Conservation (phyloP, 306 rosid species). For the Inga laurina region DNA sequence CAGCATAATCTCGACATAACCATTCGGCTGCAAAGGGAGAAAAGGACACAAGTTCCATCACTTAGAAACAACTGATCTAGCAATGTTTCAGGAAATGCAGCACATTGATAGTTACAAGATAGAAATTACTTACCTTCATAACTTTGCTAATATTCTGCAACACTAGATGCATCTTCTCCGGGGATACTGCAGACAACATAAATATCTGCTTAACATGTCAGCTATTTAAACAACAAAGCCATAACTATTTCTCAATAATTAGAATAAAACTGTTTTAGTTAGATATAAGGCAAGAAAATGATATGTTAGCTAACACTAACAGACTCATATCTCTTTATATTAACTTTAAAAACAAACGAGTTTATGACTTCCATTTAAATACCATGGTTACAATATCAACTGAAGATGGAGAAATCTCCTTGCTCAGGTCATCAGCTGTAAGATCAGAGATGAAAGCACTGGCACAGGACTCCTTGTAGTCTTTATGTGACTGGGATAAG, state of each 20-base stretch:
- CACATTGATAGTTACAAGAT: slow-evolving; percentile 17
- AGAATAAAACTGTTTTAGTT: slow-evolving; percentile 15
- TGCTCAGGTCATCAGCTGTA: slow-evolving; percentile 75
- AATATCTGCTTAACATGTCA: slow-evolving; percentile 93
- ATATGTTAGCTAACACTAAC: slow-evolving; percentile 18
- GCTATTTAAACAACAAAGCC: slow-evolving; percentile 36
- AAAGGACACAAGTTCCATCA: slow-evolving; percentile 30
- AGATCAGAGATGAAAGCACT: slow-evolving; percentile 80
- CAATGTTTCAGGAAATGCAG: slow-evolving; percentile 15
- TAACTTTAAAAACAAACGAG: slow-evolving; percentile 24
- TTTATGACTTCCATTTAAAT: slow-evolving; percentile 36
- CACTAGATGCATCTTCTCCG: slow-evolving; percentile 85
- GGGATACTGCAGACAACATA: slow-evolving; percentile 94
- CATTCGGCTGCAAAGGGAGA: slow-evolving; percentile 67
- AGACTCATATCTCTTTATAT: slow-evolving; percentile 4
- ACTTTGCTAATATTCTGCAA: slow-evolving; percentile 74
- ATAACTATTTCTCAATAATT: slow-evolving; percentile 28
- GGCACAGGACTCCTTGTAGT: slow-evolving; percentile 69
- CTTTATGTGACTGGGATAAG: slow-evolving; percentile 64
- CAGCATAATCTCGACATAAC: slow-evolving; percentile 85
- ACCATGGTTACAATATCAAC: slow-evolving; percentile 91
- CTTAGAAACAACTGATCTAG: slow-evolving; percentile 19
- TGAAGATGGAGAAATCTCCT: slow-evolving; percentile 67
- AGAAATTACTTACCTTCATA: slow-evolving; percentile 57
- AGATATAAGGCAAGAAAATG: slow-evolving; percentile 18